These are phyloP conservation scores for Aristolochia californica DNA, from an alignment of 164 flowering plant species.

Conservation along the genomic window DNA sequence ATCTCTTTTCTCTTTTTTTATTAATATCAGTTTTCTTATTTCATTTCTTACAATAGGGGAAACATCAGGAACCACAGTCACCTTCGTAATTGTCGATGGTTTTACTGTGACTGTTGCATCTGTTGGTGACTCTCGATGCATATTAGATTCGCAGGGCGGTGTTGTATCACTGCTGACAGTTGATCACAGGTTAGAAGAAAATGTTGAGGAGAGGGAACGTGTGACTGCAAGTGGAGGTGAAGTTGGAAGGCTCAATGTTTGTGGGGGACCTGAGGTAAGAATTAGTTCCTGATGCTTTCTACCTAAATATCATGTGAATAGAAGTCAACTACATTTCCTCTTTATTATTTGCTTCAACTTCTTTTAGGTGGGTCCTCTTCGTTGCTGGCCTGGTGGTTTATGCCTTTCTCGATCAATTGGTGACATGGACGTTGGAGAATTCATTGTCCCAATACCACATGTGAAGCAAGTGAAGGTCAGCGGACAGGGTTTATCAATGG, in stretches of 20 bases:
- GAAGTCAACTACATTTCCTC: neutral
- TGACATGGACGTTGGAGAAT: conserved; percentile 87
- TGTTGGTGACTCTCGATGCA: conserved; percentile 87
- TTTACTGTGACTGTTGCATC: conserved; percentile 88
- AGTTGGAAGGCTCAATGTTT: conserved; percentile 80
- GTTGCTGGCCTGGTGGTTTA: conserved; percentile 96
- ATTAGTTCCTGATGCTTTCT: neutral
- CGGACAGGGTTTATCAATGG: neutral
- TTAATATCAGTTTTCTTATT: conserved; percentile 5
- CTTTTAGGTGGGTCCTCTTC: conserved; percentile 74
- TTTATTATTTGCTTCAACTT: conserved; percentile 1
- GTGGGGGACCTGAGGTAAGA: conserved; percentile 64
- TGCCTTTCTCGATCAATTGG: conserved; percentile 93
- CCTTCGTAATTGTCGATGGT: conserved; percentile 82
- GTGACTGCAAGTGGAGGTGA: conserved; percentile 93
- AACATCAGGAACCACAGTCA: conserved; percentile 83
- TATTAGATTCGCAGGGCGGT: conserved; percentile 77
- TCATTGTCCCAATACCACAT: conserved; percentile 81
- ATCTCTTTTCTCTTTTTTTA: neutral
- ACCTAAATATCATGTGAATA: neutral
- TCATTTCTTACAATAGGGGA: conserved; percentile 38
- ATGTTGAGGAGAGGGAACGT: conserved; percentile 82
- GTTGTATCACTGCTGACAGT: conserved; percentile 73
- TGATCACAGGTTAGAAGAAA: conserved; percentile 86
- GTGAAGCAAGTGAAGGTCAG: conserved; percentile 93